Conservation (phyloP, 2,329 filamentous ascomycete species). For the Aspergillus texensis region DNA sequence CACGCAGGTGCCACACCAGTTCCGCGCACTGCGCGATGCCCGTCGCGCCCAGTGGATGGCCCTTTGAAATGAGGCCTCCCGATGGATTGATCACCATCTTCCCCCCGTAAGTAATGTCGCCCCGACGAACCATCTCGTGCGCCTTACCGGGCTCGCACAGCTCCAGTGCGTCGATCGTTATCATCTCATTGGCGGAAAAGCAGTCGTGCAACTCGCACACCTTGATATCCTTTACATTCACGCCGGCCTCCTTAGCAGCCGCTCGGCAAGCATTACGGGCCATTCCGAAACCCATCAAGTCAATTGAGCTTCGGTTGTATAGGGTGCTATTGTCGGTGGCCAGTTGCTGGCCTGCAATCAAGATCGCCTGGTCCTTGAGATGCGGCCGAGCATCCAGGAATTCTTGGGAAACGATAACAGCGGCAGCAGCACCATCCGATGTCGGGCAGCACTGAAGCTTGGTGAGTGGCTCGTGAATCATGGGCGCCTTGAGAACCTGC, state of each 20-base stretch:
- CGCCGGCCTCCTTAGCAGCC: constrained; percentile 72
- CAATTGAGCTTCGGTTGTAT: constrained; percentile 79
- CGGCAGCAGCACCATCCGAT: constrained; percentile 87
- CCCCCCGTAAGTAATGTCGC: constrained; percentile 90
- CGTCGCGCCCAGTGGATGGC: constrained; percentile 89
- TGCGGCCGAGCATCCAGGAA: constrained; percentile 87
- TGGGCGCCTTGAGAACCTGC: constrained; percentile 73
- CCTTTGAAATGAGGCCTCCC: constrained; percentile 93
- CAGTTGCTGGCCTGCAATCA: constrained; percentile 84
- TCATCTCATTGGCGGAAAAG: constrained; percentile 94
- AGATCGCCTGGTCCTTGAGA: constrained; percentile 77
- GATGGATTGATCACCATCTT: constrained; percentile 86
- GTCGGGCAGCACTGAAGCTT: constrained; percentile 99
- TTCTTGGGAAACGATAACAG: constrained; percentile 81
- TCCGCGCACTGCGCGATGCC: constrained; percentile 96
- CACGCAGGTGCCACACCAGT: constrained; percentile 90
- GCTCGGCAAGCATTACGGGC: constrained; percentile 67
- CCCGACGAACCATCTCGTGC: constrained; percentile 82
- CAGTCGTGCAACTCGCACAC: constrained; percentile 96
- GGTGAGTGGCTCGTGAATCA: constrained; percentile 84
- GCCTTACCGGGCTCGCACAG: constrained; percentile 79
- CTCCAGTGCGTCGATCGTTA: constrained; percentile 83
- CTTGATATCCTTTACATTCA: constrained; percentile 67
- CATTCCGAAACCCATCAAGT: constrained; percentile 90
- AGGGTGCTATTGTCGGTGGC: constrained; percentile 81